These are phyloP conservation scores for Triadica sebifera DNA, from an alignment of 345 rosid species.

Conservation along the genomic window DNA sequence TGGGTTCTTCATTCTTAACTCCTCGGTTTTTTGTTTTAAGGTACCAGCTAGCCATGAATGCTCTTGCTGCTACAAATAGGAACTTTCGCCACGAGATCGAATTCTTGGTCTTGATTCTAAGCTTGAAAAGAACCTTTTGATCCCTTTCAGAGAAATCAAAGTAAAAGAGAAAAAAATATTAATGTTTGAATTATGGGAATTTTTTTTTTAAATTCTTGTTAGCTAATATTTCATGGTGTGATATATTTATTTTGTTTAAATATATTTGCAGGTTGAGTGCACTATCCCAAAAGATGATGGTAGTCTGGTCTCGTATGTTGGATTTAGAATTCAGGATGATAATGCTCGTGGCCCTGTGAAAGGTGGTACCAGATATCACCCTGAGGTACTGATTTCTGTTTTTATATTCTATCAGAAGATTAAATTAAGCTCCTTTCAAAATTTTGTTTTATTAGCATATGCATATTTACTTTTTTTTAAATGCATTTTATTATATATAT, in stretches of 20 bases:
- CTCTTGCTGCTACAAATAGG: constrained; percentile 31
- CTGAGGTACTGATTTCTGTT: constrained; percentile 18
- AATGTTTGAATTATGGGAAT: too few relatives aligned
- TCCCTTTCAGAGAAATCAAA: constrained; percentile 31
- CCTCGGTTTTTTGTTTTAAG: neutral
- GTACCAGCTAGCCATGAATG: constrained; percentile 22
- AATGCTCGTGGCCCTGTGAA: constrained; percentile 35
- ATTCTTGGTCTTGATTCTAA: constrained; percentile 30
- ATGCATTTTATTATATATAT: too few relatives aligned
- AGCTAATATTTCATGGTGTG: neutral
- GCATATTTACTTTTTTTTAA: too few relatives aligned
- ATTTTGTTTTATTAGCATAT: too few relatives aligned
- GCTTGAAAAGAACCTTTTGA: constrained; percentile 27
- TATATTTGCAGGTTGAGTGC: constrained; percentile 24
- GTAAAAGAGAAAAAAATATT: neutral
- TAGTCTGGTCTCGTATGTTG: constrained; percentile 22
- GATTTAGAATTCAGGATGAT: constrained; percentile 32
- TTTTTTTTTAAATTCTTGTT: too few relatives aligned
- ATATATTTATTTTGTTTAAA: too few relatives aligned
- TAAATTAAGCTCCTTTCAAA: too few relatives aligned
- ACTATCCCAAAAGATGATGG: constrained; percentile 32
- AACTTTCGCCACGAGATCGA: constrained; percentile 25
- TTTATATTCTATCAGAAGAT: too few relatives aligned
- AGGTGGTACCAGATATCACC: constrained; percentile 29
- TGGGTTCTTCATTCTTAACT: neutral